phyloP scores from a whole-genome alignment of 2,329 filamentous ascomycete species.

The Fusarium foetens region DNA sequence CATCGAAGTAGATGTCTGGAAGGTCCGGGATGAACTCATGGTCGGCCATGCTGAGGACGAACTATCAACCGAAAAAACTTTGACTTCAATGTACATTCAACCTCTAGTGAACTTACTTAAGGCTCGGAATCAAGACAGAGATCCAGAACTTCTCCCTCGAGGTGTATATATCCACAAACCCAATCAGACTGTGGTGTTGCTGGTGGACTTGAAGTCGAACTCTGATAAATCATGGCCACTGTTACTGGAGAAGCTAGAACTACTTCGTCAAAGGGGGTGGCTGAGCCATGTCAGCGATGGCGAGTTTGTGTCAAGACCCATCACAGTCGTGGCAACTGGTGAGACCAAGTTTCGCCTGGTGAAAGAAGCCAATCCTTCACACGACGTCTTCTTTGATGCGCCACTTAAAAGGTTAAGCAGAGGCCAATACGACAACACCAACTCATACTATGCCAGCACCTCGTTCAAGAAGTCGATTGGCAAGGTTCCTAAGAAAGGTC shows the following conservation, averaged over 20 bases:
- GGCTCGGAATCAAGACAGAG: conserved; percentile 50
- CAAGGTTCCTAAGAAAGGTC: conserved; percentile 54
- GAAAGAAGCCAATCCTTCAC: conserved; percentile 40
- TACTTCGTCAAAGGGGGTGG: conserved; percentile 68
- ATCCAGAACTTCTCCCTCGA: conserved; percentile 39
- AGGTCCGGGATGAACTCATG: conserved; percentile 63
- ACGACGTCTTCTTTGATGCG: conserved; percentile 75
- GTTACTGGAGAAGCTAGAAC: conserved; percentile 56
- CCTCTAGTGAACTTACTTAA: conserved; percentile 70
- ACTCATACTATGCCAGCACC: conserved; percentile 74
- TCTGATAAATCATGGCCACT: conserved; percentile 40
- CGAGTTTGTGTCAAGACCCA: conserved; percentile 61
- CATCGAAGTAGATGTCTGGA: conserved; percentile 77
- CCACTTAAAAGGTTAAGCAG: conserved; percentile 59
- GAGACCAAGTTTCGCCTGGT: conserved; percentile 42
- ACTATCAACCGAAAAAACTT: conserved; percentile 65
- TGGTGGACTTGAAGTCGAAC: conserved; percentile 75
- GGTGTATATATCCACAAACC: conserved; percentile 68
- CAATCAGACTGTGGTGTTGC: conserved; percentile 65
- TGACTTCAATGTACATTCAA: conserved; percentile 70
- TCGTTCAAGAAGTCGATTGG: conserved; percentile 67
- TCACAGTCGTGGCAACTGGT: conserved; percentile 77
- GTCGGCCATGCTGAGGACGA: conserved; percentile 71
- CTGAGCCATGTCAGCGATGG: conserved; percentile 63
- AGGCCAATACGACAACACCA: conserved; percentile 58